Percentiles rank a stretch among this genome's conserved stretches.
phyloP scores from a whole-genome alignment of 768 basidiomycete genomes.

The Leccinum broughii region DNA sequence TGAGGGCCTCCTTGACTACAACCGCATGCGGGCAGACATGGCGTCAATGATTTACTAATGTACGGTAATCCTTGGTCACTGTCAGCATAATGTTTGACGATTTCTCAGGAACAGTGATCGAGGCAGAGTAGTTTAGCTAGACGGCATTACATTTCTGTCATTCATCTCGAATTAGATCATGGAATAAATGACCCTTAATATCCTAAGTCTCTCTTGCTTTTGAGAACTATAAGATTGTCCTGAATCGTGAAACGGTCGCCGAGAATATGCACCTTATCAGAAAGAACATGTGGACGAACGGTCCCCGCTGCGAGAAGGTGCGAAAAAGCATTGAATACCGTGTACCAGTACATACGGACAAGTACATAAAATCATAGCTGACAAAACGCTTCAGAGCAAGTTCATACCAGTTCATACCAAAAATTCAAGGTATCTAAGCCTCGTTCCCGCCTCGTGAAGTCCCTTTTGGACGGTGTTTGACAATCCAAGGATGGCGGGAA shows the following conservation, averaged over 20 bases:
- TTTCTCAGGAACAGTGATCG: not conserved
- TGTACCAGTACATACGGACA: constrained; percentile 13
- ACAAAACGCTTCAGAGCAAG: constrained; percentile 2
- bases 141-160: constrained; percentile 17
- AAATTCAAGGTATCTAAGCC: constrained; percentile 9
- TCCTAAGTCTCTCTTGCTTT: not conserved
- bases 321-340: not conserved
- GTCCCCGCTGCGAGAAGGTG: not conserved
- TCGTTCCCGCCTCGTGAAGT: constrained; percentile 30
- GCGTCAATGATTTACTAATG: constrained; percentile 73
- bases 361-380: constrained; percentile 8
- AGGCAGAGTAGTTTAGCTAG: constrained; percentile 26
- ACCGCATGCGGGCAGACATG: constrained; percentile 82
- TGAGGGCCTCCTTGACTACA: constrained; percentile 95
- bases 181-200: constrained; percentile 23
- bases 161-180: constrained; percentile 21
- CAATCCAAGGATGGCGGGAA: constrained; percentile 83
- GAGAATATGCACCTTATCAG: not conserved
- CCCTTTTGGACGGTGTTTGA: constrained; percentile 60
- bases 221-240: not conserved
- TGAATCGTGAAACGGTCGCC: not conserved
- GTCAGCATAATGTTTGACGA: not conserved
- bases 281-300: not conserved
- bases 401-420: not conserved
- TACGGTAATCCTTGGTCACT: not conserved